These are phyloP conservation scores for Lecanicillium sp. DNA, from an alignment of 2,329 filamentous ascomycete genomes.

Conservation along the genomic window DNA sequence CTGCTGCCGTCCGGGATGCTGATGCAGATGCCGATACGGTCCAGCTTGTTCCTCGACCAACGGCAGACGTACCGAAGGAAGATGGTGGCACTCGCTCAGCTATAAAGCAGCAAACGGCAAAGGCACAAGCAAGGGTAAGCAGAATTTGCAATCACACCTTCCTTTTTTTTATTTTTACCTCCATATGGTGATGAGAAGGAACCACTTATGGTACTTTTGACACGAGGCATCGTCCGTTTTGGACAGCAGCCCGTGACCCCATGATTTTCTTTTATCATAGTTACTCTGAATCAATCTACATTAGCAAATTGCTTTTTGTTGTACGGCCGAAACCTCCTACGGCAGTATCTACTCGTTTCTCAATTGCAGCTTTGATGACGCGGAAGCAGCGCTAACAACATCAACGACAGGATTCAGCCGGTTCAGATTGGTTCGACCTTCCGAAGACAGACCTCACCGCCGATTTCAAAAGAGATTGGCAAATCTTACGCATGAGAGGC, in stretches of 20 bases:
- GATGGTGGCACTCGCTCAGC: constrained; percentile 3
- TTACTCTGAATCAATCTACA: constrained; percentile 57
- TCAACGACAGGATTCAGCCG: constrained; percentile 49
- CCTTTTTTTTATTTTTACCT: background rate
- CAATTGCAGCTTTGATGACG: no score
- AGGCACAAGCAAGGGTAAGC: constrained; percentile 20
- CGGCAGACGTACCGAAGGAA: constrained; percentile 8
- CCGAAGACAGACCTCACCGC: constrained; percentile 77
- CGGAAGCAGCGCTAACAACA: constrained; percentile 2
- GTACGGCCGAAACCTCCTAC: no score
- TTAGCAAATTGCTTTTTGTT: background rate
- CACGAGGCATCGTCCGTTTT: constrained; percentile 31
- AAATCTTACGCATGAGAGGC: constrained; percentile 80
- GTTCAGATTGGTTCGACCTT: constrained; percentile 78
- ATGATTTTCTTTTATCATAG: constrained; percentile 55
- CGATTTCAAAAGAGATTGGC: constrained; percentile 80
- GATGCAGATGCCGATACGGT: constrained; percentile 5
- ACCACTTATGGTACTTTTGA: constrained; percentile 28
- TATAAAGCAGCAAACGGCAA: background rate
- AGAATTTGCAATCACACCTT: background rate
- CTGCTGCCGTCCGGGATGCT: background rate
- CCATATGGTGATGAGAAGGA: constrained; percentile 31
- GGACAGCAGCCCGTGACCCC: constrained; percentile 49
- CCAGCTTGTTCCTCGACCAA: constrained; percentile 10
- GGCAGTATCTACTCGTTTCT: no score